Conservation (phyloP, 345 rosid species). For the Murraya paniculata region DNA sequence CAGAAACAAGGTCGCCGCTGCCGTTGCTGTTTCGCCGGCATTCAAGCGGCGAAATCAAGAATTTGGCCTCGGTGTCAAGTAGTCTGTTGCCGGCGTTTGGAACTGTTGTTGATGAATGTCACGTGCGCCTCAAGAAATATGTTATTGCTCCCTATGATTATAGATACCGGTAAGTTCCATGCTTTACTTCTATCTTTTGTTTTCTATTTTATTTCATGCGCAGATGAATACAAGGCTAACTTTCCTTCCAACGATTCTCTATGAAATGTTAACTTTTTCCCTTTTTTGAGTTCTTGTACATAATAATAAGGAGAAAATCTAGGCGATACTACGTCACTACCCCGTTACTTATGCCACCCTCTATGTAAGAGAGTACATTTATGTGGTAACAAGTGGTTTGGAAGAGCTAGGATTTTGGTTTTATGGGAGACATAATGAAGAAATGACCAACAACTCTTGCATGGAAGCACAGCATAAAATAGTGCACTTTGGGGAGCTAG, state of each 20-base stretch:
- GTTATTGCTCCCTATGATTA: slow-evolving; percentile 78
- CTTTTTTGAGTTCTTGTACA: not conserved
- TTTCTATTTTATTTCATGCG: not conserved
- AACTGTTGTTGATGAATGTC: slow-evolving; percentile 50
- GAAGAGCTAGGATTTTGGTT: no score
- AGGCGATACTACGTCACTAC: no score
- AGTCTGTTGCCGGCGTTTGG: slow-evolving; percentile 91
- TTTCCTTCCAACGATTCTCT: not conserved
- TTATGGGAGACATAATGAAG: no score
- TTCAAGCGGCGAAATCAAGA: slow-evolving; percentile 57
- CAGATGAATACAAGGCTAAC: not conserved
- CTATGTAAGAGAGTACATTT: no score
- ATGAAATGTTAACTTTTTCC: not conserved
- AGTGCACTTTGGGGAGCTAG: no score
- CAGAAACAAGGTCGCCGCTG: slow-evolving; percentile 38
- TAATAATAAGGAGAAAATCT: no score
- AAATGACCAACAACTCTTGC: not conserved
- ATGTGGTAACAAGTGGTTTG: no score
- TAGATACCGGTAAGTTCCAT: slow-evolving; percentile 64
- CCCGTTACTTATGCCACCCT: no score
- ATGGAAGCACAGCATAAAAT: not conserved
- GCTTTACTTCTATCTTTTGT: not conserved
- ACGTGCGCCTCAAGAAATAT: slow-evolving; percentile 42
- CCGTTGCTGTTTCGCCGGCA: slow-evolving; percentile 53
- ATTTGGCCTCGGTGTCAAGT: slow-evolving; percentile 71